A percentile compares a stretch with the other conserved stretches of the same genome.
Evolutionary conservation across 495 filamentous ascomycete genomes (phyloP).

Genomic region (Neurospora tetrasperma): DNA sequence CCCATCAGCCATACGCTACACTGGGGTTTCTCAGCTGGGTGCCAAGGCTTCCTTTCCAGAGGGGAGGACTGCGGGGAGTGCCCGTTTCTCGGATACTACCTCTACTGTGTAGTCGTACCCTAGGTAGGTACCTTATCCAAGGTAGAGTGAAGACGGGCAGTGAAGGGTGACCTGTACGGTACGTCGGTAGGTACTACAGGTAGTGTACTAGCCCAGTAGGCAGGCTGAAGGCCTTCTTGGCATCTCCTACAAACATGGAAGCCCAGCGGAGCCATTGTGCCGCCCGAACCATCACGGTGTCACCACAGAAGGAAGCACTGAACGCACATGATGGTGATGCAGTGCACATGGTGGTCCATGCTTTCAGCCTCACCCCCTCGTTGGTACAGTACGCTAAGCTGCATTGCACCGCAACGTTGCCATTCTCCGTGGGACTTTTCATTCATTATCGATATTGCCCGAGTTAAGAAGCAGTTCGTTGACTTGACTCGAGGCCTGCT

Average conservation of each 20-base stretch:
- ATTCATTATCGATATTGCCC: neutral
- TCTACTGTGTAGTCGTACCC: no score
- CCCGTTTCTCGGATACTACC: no score
- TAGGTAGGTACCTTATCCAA: no score
- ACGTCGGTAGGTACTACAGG: no score
- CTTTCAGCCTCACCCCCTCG: neutral
- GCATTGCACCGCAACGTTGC: neutral
- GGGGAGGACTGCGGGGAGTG: no score
- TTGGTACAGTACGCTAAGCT: neutral
- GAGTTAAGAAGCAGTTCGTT: neutral
- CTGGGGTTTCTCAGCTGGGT: no score
- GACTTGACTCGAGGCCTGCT: neutral
- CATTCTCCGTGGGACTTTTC: neutral
- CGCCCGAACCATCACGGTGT: neutral
- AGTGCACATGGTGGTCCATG: neutral
- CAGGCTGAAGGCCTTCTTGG: neutral
- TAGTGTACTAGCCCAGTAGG: neutral
- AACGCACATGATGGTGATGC: neutral
- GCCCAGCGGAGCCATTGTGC: neutral
- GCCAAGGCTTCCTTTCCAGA: no score
- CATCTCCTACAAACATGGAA: neutral
- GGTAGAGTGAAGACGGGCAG: neutral
- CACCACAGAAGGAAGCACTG: neutral
- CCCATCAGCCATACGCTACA: no score
- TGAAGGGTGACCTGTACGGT: neutral